A percentile compares a stretch with the other conserved stretches of the same genome.
Conservation (phyloP, 2,329 filamentous ascomycete genomes). For the Fusarium chuoi region DNA sequence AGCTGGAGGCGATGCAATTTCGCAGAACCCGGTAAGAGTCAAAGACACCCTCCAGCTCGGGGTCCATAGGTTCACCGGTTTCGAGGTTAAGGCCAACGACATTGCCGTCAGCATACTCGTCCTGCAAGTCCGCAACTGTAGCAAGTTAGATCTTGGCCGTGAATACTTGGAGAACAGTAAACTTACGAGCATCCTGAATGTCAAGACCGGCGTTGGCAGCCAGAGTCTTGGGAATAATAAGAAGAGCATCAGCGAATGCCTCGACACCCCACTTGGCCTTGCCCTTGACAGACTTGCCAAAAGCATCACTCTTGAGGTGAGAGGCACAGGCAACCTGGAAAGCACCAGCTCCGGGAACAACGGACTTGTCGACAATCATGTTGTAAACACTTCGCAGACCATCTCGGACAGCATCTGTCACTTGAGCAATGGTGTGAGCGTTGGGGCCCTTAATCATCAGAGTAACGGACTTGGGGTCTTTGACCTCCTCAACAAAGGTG, state of each 20-base stretch:
- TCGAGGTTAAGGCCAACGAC: constrained; percentile 86
- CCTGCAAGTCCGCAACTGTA: constrained; percentile 84
- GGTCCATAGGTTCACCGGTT: constrained; percentile 94
- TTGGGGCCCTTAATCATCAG: constrained; percentile 98
- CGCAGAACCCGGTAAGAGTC: constrained; percentile 96
- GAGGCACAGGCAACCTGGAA: constrained; percentile 95
- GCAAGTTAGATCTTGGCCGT: constrained; percentile 29
- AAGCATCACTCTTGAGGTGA: constrained; percentile 86
- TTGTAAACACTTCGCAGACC: constrained; percentile 97
- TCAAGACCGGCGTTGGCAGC: constrained; percentile 97
- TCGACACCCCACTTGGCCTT: constrained; percentile 97
- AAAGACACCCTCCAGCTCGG: constrained; percentile 89
- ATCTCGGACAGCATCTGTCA: constrained; percentile 95
- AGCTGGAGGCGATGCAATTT: constrained; percentile 92
- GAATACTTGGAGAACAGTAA: not conserved
- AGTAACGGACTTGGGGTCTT: constrained; percentile 97
- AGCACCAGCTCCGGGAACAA: constrained; percentile 92
- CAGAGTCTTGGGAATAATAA: constrained; percentile 97
- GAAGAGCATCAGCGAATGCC: constrained; percentile 92
- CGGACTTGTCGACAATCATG: constrained; percentile 97
- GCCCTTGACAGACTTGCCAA: constrained; percentile 92
- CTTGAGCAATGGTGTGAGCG: constrained; percentile 93
- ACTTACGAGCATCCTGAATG: constrained; percentile 92
- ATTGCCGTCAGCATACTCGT: constrained; percentile 86
- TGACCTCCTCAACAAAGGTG: constrained; percentile 98